Evolutionary conservation across 768 basidiomycete genomes (phyloP), one percentile per base, ranked within the genome.

Genomic region (Tricholoma sp.): DNA sequence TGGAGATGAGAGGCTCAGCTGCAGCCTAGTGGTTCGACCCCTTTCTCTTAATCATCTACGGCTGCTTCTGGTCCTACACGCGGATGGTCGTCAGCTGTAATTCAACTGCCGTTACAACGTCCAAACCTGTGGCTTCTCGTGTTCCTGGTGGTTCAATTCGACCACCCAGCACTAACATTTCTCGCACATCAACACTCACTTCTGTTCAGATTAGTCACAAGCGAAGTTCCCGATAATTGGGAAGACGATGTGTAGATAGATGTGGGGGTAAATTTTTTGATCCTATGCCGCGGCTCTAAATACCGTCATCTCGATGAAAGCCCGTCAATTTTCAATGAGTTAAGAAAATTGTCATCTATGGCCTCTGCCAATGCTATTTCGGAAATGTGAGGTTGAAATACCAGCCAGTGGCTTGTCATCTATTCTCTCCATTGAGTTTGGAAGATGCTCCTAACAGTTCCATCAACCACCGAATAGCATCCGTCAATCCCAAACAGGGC

Each of bases 171-270:
- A 18, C 39, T 35, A n/a, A 41, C n/a, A 53, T 35, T 19, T 43
- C 49, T 11, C 56, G 24, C 21, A 46, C 39, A 0, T 32, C 41
- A 5, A 46, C 50, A 31, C 54, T 54, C 3, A 43, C 54, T 24
- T 60, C 61, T 43, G 60, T 63, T 19, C 57, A 64, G 41, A 39
- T 56, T 59, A 24, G 63, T 54, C 24, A 27, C 37, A 43, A 66
- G 5, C 53, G 22, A 6, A 39, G 19, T 84, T 5, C 83, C 82
- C 1, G 77, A 80, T 34, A 67, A 78, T 59, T 85, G 83, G 83
- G 83, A 84, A 58, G 80, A 84, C 47, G 83, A 81, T 57, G 63
- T 57, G 4, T 80, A 64, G 54, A 46, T 46, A 21, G 31, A 32
- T 8, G 8, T n/a, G 10, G 6, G 8, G 5, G 5, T 32, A n/a